phyloP scores from a whole-genome alignment of 805 yeast species.

The Wickerhamomyces rabaulensis region DNA sequence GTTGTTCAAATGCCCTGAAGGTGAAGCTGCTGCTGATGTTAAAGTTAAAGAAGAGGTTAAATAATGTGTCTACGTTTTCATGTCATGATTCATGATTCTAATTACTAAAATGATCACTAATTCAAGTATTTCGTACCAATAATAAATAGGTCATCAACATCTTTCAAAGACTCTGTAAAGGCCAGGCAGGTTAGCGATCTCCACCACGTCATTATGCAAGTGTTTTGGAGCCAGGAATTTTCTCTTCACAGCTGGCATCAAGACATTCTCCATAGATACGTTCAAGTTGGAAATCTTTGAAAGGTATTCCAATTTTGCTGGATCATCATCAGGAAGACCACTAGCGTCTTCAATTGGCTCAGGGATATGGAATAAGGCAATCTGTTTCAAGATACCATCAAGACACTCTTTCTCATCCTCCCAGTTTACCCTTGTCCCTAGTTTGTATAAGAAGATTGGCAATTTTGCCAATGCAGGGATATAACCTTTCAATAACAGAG shows the following conservation, averaged over 20 bases:
- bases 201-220: constrained; percentile 55
- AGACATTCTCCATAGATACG: constrained; percentile 43
- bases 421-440: constrained; percentile 61
- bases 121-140: neutral
- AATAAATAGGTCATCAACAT: constrained; percentile 40
- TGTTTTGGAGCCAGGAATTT: constrained; percentile 59
- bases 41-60: neutral
- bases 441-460: constrained; percentile 57
- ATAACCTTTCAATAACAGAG: constrained; percentile 62
- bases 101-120: too few relatives aligned
- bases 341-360: constrained; percentile 35
- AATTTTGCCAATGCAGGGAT: constrained; percentile 59
- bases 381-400: constrained; percentile 54
- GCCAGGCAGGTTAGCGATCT: constrained; percentile 89
- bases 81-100: neutral
- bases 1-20: constrained; percentile 2
- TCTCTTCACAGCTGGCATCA: constrained; percentile 63
- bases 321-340: constrained; percentile 16
- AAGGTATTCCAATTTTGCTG: constrained; percentile 20
- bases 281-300: constrained; percentile 27
- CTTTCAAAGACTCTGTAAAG: constrained; percentile 89
- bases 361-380: constrained; percentile 74
- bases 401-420: constrained; percentile 65
- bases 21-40: neutral
- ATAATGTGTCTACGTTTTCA: neutral